A percentile compares a stretch with the other conserved stretches of the same genome.
Evolutionary conservation across 148 eudicot species (phyloP).

Genomic region (Chenopodium album): DNA sequence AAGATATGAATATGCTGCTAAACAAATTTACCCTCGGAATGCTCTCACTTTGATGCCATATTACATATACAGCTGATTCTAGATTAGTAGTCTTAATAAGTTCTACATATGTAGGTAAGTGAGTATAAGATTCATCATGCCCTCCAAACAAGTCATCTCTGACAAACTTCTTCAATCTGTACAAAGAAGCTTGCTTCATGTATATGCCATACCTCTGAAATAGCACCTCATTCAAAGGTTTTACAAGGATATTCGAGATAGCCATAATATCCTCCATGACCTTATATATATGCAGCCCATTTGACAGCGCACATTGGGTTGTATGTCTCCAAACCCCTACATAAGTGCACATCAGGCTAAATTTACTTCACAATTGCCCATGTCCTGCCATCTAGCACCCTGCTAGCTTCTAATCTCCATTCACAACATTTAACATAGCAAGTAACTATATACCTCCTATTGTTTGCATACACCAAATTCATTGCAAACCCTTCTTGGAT

Average conservation of each 20-base stretch:
- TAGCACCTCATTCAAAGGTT: background rate
- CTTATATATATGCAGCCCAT: background rate
- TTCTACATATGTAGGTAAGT: background rate
- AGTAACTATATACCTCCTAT: too few species aligned
- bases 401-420: too few species aligned
- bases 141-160: background rate
- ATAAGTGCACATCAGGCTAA: too few species aligned
- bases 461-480: too few species aligned
- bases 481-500: too few species aligned
- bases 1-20: background rate
- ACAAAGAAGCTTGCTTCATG: background rate
- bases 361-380: too few species aligned
- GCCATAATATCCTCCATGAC: background rate
- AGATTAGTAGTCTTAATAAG: background rate
- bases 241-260: background rate
- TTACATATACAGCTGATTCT: background rate
- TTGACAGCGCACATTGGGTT: too few species aligned
- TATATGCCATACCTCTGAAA: background rate
- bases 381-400: too few species aligned
- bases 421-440: too few species aligned
- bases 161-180: background rate
- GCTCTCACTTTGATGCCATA: background rate
- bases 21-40: background rate
- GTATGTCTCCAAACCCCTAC: too few species aligned
- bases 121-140: background rate